Evolutionary conservation across 176 grass and related monocot species (phyloP).

Genomic region (Sorghum bicolor): DNA sequence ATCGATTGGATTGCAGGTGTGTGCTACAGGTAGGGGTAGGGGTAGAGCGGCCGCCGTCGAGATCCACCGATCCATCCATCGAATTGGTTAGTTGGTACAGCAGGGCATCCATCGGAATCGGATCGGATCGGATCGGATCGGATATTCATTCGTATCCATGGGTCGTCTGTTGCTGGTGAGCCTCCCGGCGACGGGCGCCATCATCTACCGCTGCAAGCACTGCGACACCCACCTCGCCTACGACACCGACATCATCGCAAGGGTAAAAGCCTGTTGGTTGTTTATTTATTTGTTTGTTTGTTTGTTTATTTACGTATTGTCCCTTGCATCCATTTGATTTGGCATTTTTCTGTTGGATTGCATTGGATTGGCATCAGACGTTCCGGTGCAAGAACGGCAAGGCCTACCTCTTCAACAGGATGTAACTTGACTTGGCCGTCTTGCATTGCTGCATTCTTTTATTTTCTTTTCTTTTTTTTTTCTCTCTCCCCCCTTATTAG

Average conservation of each 20-base stretch:
- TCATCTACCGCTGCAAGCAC: slow-evolving; percentile 72
- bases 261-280: background rate
- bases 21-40: too few species aligned
- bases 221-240: slow-evolving; percentile 52
- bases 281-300: background rate
- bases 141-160: background rate
- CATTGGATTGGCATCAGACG: background rate
- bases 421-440: slow-evolving; percentile 6
- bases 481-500: too few species aligned
- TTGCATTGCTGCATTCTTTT: background rate
- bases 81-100: background rate
- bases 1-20: background rate
- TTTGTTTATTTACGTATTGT: background rate
- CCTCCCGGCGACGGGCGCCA: slow-evolving; percentile 22
- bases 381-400: slow-evolving; percentile 56
- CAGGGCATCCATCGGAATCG: background rate
- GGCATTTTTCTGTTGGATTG: background rate
- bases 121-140: background rate
- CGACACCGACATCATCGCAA: slow-evolving; percentile 46
- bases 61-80: background rate
- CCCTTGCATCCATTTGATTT: background rate
- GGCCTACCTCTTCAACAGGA: slow-evolving; percentile 50
- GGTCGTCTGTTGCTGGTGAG: slow-evolving; percentile 20
- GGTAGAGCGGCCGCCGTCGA: background rate
- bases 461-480: too few species aligned